Percentiles rank a stretch among this genome's conserved stretches.
phyloP scores from a whole-genome alignment of 352 stramenopile genomes.

The Pythium sukuiense region DNA sequence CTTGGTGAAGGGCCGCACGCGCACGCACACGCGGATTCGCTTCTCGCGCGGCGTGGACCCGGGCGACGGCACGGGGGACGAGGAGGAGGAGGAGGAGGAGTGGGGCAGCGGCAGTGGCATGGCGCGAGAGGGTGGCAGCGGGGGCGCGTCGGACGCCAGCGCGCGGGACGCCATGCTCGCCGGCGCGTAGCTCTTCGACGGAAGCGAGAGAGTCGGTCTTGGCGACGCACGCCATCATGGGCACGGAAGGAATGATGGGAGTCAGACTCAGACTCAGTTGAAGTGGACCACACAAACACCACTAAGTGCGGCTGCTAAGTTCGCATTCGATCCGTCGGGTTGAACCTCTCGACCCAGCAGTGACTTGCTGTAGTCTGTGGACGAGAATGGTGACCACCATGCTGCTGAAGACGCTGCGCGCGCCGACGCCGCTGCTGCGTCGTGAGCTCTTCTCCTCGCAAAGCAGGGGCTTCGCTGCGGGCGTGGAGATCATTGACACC shows the following conservation, averaged over 20 bases:
- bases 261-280: conserved; percentile 8
- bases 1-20: conserved; percentile 72
- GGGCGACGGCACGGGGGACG: conserved; percentile 2
- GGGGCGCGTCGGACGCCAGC: not conserved
- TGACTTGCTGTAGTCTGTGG: not conserved
- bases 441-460: not conserved
- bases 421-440: not conserved
- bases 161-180: conserved; percentile 7
- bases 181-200: conserved; percentile 2
- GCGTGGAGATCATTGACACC: conserved; percentile 57
- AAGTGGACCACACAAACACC: not conserved
- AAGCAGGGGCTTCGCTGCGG: conserved; percentile 13
- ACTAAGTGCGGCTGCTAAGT: conserved; percentile 1
- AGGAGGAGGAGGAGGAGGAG: not conserved
- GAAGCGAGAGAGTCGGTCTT: conserved; percentile 4
- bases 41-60: conserved; percentile 40
- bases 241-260: no score
- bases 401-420: not conserved
- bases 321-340: not conserved
- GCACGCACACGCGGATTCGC: conserved; percentile 80
- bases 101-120: not conserved
- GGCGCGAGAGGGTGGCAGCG: conserved; percentile 1
- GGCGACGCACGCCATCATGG: not conserved
- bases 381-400: not conserved
- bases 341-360: no score